Evolutionary conservation across 2,329 filamentous ascomycete genomes (phyloP), one percentile per base, ranked within the genome.

Genomic region (Domatiomyces globalis): DNA sequence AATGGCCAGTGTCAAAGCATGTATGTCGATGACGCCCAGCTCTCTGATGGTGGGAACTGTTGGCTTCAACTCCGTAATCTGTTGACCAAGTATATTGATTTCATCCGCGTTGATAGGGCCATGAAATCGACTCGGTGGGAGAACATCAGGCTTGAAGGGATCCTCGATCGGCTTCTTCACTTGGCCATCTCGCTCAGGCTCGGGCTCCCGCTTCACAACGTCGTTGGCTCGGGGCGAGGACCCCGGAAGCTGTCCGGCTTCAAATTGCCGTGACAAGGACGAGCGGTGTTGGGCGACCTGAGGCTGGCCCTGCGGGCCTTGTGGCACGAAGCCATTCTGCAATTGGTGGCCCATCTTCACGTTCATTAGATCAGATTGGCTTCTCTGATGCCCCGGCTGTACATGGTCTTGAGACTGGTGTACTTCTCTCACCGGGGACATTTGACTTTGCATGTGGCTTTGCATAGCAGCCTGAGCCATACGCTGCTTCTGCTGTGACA

Each of bases 1-100:
- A 39, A 98, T 72, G 62, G 87, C 88, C 72, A 88, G 84, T 0
- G 84, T 95, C 43, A 98, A 74, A 18, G 90, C 88, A 58, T 89
- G 84, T 25, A 96, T 83, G 63, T 98, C 90, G 56, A 96, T 85
- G 18, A 87, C 77, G 7, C 90, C 92, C 49, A 96, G 75, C 60
- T 96, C 89, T 19, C 77, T 72, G 17, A 88, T 74, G 2, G 74
- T 71, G 0, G 92, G 90, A 39, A 88, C 75, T 51, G 85, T 83
- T 0, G 89, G 87, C 61, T 82, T 85, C 61, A 80, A 73, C 45
- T 75, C 74, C 48, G 80, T 72, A 39, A 95, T 74, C 46, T 86
- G 80, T 33, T 76, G 73, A 4, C 84, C 83, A 48, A 88, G 66
- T 48, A 78, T 77, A 50, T 73, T 74, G 19, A 86, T 71, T 4